phyloP scores from a whole-genome alignment of 306 rosid species.

The Urtica urens region DNA sequence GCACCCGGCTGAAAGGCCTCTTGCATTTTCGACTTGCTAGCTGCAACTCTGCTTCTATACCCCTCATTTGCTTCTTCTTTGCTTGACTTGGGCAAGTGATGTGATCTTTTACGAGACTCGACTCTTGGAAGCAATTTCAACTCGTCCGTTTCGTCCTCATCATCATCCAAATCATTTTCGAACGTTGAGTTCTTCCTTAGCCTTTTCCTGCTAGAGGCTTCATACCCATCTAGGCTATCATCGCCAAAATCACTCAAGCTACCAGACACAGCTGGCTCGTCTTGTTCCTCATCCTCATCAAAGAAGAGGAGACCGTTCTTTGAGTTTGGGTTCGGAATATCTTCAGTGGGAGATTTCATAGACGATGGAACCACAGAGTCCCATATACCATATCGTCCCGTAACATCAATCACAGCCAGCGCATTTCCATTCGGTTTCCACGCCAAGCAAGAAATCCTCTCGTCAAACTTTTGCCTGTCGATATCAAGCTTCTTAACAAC shows the following conservation, averaged over 20 bases:
- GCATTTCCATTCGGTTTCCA: conserved; percentile 88
- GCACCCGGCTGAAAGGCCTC: conserved; percentile 89
- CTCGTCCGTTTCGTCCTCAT: conserved; percentile 40
- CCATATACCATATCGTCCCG: conserved; percentile 89
- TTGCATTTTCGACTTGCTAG: conserved; percentile 49
- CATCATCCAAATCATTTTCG: conserved; percentile 39
- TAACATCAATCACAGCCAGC: conserved; percentile 67
- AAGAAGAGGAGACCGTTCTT: conserved; percentile 70
- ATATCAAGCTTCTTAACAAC: conserved; percentile 68
- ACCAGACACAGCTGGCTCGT: conserved; percentile 43
- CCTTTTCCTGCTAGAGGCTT: conserved; percentile 70
- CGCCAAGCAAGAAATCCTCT: conserved; percentile 63
- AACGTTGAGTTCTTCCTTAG: conserved; percentile 33
- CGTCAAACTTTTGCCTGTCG: conserved; percentile 84
- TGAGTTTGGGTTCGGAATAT: conserved; percentile 39
- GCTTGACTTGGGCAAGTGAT: conserved; percentile 28
- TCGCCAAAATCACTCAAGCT: conserved; percentile 75
- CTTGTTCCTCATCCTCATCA: conserved; percentile 73
- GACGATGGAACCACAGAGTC: conserved; percentile 83
- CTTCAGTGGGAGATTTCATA: conserved; percentile 90
- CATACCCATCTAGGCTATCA: conserved; percentile 43
- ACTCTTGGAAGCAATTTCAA: conserved; percentile 31
- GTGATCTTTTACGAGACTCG: conserved; percentile 51
- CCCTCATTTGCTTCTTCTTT: conserved; percentile 31
- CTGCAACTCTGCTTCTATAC: conserved; percentile 23